phyloP scores from a whole-genome alignment of 2,329 filamentous ascomycete species.

The Diaporthe citrichinensis region DNA sequence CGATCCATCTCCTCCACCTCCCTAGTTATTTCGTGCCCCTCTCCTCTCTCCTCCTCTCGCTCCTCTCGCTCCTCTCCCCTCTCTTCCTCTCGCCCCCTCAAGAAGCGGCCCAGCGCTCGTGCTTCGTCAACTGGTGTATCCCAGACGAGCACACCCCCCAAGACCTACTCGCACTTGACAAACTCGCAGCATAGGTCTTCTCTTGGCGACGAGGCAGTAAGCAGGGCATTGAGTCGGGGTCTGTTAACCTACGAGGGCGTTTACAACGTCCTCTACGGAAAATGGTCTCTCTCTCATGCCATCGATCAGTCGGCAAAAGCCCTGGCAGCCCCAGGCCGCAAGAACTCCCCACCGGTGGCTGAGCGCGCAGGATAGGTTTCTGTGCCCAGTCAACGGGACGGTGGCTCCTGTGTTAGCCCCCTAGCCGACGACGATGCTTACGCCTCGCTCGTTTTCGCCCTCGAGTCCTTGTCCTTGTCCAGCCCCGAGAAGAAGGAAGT shows the following conservation, averaged over 20 bases:
- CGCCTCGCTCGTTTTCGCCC: neutral
- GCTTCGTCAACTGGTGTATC: conserved; percentile 26
- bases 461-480: neutral
- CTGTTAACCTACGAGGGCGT: neutral
- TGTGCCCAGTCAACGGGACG: neutral
- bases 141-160: neutral
- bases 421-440: conserved; percentile 6
- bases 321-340: conserved; percentile 20
- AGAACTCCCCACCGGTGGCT: neutral
- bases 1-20: conserved; percentile 10
- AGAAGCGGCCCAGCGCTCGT: conserved; percentile 9
- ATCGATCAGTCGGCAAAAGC: conserved; percentile 29
- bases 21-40: neutral
- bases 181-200: conserved; percentile 15
- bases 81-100: neutral
- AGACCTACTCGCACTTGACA: conserved; percentile 10
- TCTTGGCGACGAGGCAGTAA: neutral
- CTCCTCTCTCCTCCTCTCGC: neutral
- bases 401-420: conserved; percentile 18
- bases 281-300: conserved; percentile 2
- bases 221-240: neutral
- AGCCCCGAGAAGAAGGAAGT: conserved; percentile 23
- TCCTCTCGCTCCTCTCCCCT: neutral
- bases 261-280: conserved; percentile 16
- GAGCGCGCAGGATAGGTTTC: conserved; percentile 14